These are phyloP conservation scores for Leishmania martiniquensis DNA, from an alignment of 208 protist genomes.

Conservation along the genomic window DNA sequence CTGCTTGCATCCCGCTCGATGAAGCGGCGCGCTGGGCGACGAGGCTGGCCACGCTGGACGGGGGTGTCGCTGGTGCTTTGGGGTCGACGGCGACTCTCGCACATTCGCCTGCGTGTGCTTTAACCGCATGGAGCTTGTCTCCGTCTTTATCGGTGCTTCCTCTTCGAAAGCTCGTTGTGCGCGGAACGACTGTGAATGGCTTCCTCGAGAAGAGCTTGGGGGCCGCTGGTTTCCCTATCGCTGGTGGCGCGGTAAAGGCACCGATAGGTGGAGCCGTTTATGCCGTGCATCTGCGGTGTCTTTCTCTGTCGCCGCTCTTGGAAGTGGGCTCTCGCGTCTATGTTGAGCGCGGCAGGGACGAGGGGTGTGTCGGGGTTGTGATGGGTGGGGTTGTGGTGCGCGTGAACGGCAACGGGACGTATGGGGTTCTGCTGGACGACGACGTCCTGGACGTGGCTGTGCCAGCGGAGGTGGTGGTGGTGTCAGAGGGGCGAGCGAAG, in stretches of 20 bases:
- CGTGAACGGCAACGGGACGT: conserved; percentile 83
- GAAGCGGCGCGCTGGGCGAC: too few species aligned
- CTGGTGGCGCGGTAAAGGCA: conserved; percentile 53
- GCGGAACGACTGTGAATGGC: conserved; percentile 47
- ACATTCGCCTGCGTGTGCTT: not conserved
- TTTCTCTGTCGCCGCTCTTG: conserved; percentile 70
- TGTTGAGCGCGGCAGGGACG: conserved; percentile 53
- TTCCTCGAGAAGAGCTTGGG: conserved; percentile 60
- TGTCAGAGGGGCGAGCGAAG: conserved; percentile 63
- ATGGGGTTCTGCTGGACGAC: conserved; percentile 83
- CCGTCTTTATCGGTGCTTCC: conserved; percentile 4
- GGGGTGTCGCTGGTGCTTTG: too few species aligned
- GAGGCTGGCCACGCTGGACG: too few species aligned
- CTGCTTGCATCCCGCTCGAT: not conserved
- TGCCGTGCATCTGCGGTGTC: conserved; percentile 65
- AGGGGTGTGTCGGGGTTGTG: conserved; percentile 34
- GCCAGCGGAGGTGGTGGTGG: conserved; percentile 59
- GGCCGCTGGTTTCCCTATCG: conserved; percentile 47
- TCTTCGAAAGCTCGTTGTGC: conserved; percentile 3
- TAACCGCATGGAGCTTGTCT: not conserved
- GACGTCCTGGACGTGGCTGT: conserved; percentile 82
- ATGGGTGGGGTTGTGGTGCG: conserved; percentile 75
- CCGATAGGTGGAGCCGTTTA: conserved; percentile 72
- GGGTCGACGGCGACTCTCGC: too few species aligned
- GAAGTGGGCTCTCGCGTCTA: conserved; percentile 82